Evolutionary conservation across 2,329 filamentous ascomycete species (phyloP).

Genomic region (Botrytis deweyae): DNA sequence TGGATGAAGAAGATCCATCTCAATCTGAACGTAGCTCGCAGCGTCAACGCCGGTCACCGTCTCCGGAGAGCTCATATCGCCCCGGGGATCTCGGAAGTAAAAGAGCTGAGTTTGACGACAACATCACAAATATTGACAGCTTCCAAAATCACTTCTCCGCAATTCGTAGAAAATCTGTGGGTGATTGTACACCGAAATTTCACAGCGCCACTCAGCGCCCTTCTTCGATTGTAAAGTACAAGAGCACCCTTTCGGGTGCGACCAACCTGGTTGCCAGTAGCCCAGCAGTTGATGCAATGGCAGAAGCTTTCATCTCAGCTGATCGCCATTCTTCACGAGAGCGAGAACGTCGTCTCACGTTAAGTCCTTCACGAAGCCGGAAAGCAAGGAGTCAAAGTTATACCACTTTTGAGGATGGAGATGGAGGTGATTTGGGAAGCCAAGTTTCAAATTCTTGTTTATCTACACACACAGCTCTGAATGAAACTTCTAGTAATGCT

Average conservation of each 20-base stretch:
- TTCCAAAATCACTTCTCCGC: constrained; percentile 30
- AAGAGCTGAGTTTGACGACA: constrained; percentile 28
- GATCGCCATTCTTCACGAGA: constrained; percentile 39
- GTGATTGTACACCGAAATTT: constrained; percentile 23
- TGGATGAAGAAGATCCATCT: constrained; percentile 12
- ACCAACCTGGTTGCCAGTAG: constrained; percentile 30
- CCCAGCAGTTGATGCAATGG: constrained; percentile 50
- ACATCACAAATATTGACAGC: constrained; percentile 18
- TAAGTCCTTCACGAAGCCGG: constrained; percentile 33
- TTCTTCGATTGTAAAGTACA: constrained; percentile 24
- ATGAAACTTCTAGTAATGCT: constrained; percentile 37
- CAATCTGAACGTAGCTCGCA: constrained; percentile 11
- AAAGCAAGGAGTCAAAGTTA: background rate
- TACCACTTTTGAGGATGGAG: constrained; percentile 6
- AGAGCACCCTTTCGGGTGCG: constrained; percentile 24
- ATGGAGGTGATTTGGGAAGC: background rate
- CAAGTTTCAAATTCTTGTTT: background rate
- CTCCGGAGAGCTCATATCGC: constrained; percentile 23
- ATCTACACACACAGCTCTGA: constrained; percentile 38
- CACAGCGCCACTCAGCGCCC: constrained; percentile 27
- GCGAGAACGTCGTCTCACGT: constrained; percentile 13
- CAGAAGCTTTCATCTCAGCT: constrained; percentile 49
- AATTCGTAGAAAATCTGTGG: background rate
- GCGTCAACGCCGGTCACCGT: constrained; percentile 27
- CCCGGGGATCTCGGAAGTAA: constrained; percentile 19